Base-by-base conservation (phyloP, 2,329 filamentous ascomycete species). In the Fusarium chlamydosporum region DNA sequence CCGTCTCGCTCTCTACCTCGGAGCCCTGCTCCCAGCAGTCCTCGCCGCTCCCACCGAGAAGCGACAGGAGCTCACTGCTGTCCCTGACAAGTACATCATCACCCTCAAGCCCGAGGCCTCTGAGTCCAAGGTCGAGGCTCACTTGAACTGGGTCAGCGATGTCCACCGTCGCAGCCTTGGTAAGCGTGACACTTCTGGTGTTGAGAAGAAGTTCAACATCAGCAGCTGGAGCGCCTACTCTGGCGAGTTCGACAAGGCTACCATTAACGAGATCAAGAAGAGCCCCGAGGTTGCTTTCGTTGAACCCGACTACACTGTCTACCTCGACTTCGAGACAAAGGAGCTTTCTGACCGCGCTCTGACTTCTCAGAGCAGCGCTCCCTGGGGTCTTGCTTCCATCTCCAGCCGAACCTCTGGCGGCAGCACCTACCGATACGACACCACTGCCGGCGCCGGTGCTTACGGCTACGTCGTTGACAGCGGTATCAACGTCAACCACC, bases 381-480 rank as follows among this genome's bases (percentile, higher is more conserved):
- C 72, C 8, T 74, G 72, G 72, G 72, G 72, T 53, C 68, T 74
- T 16, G 72, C 67, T 15, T 50, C 72, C 7, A 70, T 74, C 51
- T 78, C 76, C 31, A 71, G 72, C 67, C 71, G 73, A 54, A 55
- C 62, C 4, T 54, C 74, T 2, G 72, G 70, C 38, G 65, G 64
- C 11, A 65, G 52, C 40, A 70, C 54, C 58, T 88, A 87, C 72
- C 73, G 82, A 48, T 87, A 85, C 62, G 85, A 87, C 72, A 78
- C 77, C 57, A 79, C 79, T 18, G 83, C 82, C 33, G 85, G 86
- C 23, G 45, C 80, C 59, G 84, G 83, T 31, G 83, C 85, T 68
- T 88, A 85, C 26, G 84, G 82, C 48, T 91, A 86, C 73, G 78
- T 91, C 18, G 84, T 91, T 47, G 88, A 91, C 76, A 89, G 86